phyloP scores from a whole-genome alignment of 139 green algal species.

The Chlamydomonas sp. region DNA sequence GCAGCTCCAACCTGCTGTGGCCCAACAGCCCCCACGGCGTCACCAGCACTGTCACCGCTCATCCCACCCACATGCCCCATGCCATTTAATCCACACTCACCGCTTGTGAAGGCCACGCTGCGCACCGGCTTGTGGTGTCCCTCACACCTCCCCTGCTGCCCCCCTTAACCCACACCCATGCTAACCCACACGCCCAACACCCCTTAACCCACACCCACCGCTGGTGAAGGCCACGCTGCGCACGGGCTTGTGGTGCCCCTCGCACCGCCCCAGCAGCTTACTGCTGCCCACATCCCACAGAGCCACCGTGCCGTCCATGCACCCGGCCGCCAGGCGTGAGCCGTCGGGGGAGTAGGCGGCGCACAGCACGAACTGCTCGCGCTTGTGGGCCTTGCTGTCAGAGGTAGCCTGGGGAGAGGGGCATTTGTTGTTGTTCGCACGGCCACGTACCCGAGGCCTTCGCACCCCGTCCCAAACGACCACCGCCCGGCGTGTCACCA shows the following conservation, averaged over 20 bases:
- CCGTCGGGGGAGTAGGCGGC: slow-evolving; percentile 67
- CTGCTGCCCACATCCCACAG: slow-evolving; percentile 75
- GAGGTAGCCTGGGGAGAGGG: background rate
- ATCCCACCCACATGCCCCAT: too few relatives aligned
- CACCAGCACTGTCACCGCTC: too few relatives aligned
- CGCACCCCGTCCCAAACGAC: too few relatives aligned
- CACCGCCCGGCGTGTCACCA: too few relatives aligned
- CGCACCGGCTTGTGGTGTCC: slow-evolving; percentile 54
- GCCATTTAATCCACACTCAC: slow-evolving; percentile 10
- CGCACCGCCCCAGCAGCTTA: slow-evolving; percentile 71
- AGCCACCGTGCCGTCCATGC: slow-evolving; percentile 82
- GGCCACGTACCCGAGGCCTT: too few relatives aligned
- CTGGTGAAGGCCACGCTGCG: slow-evolving; percentile 83
- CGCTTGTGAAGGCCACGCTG: slow-evolving; percentile 77
- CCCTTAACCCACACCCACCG: slow-evolving; percentile 43
- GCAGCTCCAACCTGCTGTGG: too few relatives aligned
- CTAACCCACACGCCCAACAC: background rate
- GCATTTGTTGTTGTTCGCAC: background rate
- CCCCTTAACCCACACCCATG: too few relatives aligned
- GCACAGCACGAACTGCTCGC: slow-evolving; percentile 41
- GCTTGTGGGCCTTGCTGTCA: slow-evolving; percentile 32
- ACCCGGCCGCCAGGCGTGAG: slow-evolving; percentile 71
- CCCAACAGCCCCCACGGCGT: too few relatives aligned
- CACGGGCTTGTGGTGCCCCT: slow-evolving; percentile 91
- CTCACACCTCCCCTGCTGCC: background rate